phyloP scores from a whole-genome alignment of 2,329 filamentous ascomycete species.

The Fusarium sp. region DNA sequence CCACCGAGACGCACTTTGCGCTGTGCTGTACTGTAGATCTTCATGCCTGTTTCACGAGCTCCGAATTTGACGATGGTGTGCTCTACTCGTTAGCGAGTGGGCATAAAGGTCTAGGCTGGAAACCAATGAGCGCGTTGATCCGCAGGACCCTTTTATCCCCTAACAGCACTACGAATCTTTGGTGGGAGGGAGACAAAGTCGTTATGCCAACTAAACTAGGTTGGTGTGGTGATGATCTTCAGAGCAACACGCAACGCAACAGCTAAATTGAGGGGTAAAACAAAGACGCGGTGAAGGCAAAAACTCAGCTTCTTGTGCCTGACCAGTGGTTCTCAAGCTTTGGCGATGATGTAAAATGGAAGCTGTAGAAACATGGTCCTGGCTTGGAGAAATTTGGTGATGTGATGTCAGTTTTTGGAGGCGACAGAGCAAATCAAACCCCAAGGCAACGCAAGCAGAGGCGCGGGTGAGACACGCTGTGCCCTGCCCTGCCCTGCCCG shows the following conservation, averaged over 20 bases:
- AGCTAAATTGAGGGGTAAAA: conserved; percentile 31
- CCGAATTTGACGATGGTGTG: conserved; percentile 32
- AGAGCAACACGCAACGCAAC: conserved; percentile 7
- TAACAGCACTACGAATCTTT: conserved; percentile 17
- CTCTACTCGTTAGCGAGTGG: conserved; percentile 31
- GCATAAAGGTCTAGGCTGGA: conserved; percentile 12
- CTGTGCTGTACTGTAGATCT: conserved; percentile 23
- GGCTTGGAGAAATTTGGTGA: background rate
- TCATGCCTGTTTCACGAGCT: background rate
- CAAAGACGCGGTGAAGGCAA: conserved; percentile 12
- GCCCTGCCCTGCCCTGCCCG: background rate
- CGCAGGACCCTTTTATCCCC: conserved; percentile 27
- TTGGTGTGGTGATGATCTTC: conserved; percentile 42
- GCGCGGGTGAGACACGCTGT: conserved; percentile 10
- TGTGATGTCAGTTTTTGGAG: conserved; percentile 35
- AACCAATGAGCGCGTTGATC: conserved; percentile 18
- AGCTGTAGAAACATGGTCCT: conserved; percentile 6
- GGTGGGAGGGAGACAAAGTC: background rate
- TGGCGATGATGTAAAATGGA: conserved; percentile 5
- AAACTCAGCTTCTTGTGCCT: background rate
- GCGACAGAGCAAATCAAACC: background rate
- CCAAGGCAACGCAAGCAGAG: background rate
- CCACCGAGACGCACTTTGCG: conserved; percentile 26
- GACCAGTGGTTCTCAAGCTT: background rate
- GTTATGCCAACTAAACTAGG: conserved; percentile 24